Evolutionary conservation across 805 yeast species (phyloP), one percentile per base, ranked within the genome.

Genomic region (Pachysolen tannophilus): DNA sequence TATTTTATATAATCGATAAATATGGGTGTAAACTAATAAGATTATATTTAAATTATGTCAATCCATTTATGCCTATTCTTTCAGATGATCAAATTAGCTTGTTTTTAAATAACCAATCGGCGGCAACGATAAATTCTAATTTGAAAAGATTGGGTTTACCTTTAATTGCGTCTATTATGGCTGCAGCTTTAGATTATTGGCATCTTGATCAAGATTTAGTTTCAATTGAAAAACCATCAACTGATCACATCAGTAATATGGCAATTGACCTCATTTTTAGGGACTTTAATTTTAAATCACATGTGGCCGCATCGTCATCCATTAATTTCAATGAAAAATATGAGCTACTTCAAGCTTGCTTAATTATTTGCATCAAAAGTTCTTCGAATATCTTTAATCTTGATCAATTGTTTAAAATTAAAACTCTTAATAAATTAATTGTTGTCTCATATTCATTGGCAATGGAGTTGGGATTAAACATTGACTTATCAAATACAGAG

Each of bases 151-250:
- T 33, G 28, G 21, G 21, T 20, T 33, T 37, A 13, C 8, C 34
- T 7, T 11, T 37, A 6, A 19, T 33, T 8, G 23, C 34, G 6
- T 17, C 37, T 7, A 33, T 37, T 18, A 17, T 37, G 2, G 26
- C 34, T 3, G 28, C 33, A 16, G 35, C 37, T 4, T 28, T 37
- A 17, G 40, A 37, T 20, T 37, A 37, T 19, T 37, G 40, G 40
- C 37, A 37, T 13, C 26, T 33, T 10, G 37, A 33, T 17, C 18
- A 29, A n/a, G 36, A 37, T 1, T 33, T 37, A 34, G 30, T 37
- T 16, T 28, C 33, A 13, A 33, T 33, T n/a, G 30, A 33, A 26
- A 16, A 24, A 11, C 40, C 40, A 10, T 9, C 15, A 3, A 18
- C 29, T 11, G 18, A 25, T 3, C 8, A n/a, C 3, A 19, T 37